Percentiles rank a stretch among this genome's conserved stretches.
Evolutionary conservation across 2,329 filamentous ascomycete genomes (phyloP).

Genomic region (Salinomyces thailandicus): DNA sequence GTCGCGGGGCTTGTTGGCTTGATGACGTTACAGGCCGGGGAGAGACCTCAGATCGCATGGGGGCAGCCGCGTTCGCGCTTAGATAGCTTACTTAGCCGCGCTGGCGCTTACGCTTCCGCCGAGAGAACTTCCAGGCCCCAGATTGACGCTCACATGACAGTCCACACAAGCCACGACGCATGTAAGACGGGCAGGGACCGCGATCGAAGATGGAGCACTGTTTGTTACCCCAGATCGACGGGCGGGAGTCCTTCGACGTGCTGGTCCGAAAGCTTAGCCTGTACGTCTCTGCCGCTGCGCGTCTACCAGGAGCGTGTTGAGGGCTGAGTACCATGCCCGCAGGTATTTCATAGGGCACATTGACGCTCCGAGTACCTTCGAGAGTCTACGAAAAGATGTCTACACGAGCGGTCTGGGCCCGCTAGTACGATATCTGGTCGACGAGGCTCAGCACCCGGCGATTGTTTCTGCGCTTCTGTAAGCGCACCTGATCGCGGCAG

Average conservation of each 20-base stretch:
- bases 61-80: too few species aligned
- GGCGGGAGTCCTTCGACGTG: slow-evolving; percentile 51
- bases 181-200: too few species aligned
- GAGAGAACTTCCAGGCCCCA: too few species aligned
- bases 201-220: not conserved
- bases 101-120: too few species aligned
- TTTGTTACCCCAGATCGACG: slow-evolving; percentile 35
- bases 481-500: slow-evolving; percentile 1
- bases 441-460: slow-evolving; percentile 55
- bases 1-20: too few species aligned
- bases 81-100: too few species aligned
- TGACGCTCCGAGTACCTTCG: slow-evolving; percentile 57
- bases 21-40: too few species aligned
- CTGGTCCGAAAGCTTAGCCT: slow-evolving; percentile 57
- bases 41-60: too few species aligned
- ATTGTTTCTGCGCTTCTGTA: slow-evolving; percentile 65
- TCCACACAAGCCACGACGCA: too few species aligned
- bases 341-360: slow-evolving; percentile 56
- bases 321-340: slow-evolving; percentile 1
- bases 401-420: slow-evolving; percentile 47
- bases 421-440: slow-evolving; percentile 55
- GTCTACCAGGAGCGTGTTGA: not conserved
- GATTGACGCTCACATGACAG: too few species aligned
- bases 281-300: slow-evolving; percentile 31
- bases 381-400: slow-evolving; percentile 58